Conservation (phyloP, 2,329 filamentous ascomycete species). For the Malbranchea zuffiana region DNA sequence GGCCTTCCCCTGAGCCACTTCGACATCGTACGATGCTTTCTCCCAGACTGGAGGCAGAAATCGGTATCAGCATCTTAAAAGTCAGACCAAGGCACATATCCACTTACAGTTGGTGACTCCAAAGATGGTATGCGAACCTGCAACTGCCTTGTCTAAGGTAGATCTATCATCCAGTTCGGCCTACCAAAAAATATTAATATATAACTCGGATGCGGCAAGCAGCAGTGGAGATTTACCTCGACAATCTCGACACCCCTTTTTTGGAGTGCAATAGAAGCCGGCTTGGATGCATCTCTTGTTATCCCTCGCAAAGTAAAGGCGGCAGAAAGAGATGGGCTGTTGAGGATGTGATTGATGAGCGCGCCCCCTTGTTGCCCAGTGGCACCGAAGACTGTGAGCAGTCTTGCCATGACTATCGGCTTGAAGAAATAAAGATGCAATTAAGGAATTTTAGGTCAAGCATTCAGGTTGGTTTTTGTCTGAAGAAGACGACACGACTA, state of each 20-base stretch:
- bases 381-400: constrained; percentile 41
- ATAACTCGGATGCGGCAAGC: constrained; percentile 28
- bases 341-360: constrained; percentile 37
- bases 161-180: constrained; percentile 32
- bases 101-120: constrained; percentile 36
- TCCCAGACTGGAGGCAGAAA: too few species aligned
- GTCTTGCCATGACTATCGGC: too few species aligned
- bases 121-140: constrained; percentile 37
- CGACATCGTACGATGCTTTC: constrained; percentile 28
- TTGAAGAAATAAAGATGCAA: too few species aligned
- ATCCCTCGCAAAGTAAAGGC: constrained; percentile 42
- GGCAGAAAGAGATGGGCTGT: constrained; percentile 35
- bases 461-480: too few species aligned
- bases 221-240: constrained; percentile 21
- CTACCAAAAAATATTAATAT: constrained; percentile 20
- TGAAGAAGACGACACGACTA: too few species aligned
- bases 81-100: too few species aligned
- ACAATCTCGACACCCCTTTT: constrained; percentile 26
- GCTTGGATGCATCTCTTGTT: constrained; percentile 36
- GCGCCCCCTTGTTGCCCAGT: constrained; percentile 45
- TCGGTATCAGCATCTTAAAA: too few species aligned
- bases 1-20: constrained; percentile 28
- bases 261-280: constrained; percentile 20
- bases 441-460: too few species aligned
- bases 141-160: constrained; percentile 30